Evolutionary conservation across 257 asterid genomes (phyloP).

Genomic region (Primulina tabacum): DNA sequence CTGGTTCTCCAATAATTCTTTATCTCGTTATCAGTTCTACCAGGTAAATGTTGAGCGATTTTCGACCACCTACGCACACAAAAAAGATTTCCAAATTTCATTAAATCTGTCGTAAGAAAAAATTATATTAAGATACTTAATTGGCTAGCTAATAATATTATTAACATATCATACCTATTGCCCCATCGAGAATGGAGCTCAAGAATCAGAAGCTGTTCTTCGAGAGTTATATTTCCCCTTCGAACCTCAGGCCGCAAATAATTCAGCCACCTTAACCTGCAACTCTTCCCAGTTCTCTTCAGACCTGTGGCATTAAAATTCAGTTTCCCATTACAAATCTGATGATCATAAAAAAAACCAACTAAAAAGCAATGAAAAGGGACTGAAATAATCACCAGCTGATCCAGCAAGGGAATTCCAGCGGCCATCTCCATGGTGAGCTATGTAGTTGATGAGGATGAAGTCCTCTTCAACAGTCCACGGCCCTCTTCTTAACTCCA

Average conservation of each 20-base stretch:
- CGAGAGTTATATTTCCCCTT: slow-evolving; percentile 15
- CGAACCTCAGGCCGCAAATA: slow-evolving; percentile 19
- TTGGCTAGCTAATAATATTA: neutral
- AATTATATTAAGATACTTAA: neutral
- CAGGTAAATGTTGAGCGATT: slow-evolving; percentile 84
- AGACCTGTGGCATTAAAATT: slow-evolving; percentile 41
- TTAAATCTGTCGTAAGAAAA: too few species aligned
- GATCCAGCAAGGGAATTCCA: slow-evolving; percentile 92
- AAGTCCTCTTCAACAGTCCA: slow-evolving; percentile 87
- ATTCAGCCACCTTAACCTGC: slow-evolving; percentile 46
- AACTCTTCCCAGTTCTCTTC: slow-evolving; percentile 81
- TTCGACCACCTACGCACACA: slow-evolving; percentile 62
- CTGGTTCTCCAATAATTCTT: slow-evolving; percentile 83
- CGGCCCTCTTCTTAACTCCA: slow-evolving; percentile 77
- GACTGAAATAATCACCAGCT: slow-evolving; percentile 41
- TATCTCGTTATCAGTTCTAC: slow-evolving; percentile 73
- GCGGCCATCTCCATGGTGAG: slow-evolving; percentile 88
- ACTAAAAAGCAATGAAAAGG: neutral
- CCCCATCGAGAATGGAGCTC: slow-evolving; percentile 23
- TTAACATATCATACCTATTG: slow-evolving; percentile 6
- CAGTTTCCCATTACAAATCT: too few species aligned
- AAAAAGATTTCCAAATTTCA: neutral
- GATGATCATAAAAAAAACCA: neutral
- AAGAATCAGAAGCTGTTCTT: slow-evolving; percentile 23
- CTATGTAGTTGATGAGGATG: slow-evolving; percentile 68